These are phyloP conservation scores for Globisporangium rhizosaccharum DNA, from an alignment of 352 stramenopile species.

Conservation along the genomic window DNA sequence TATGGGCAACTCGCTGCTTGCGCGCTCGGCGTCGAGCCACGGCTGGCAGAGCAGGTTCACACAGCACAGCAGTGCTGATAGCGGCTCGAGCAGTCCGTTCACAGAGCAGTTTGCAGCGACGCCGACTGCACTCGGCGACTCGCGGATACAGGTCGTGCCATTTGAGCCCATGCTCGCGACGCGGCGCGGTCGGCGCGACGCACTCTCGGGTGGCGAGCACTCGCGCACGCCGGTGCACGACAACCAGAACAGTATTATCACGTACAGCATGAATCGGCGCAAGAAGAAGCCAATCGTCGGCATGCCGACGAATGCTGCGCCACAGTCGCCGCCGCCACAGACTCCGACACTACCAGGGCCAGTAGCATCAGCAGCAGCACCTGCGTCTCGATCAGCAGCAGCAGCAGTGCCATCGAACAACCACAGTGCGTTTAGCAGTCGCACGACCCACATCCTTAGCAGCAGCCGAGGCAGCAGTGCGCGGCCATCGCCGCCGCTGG, in stretches of 20 bases:
- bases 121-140: conserved; percentile 2
- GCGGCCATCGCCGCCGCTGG: background rate
- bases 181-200: conserved; percentile 33
- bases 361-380: conserved; percentile 24
- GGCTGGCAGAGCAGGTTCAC: conserved; percentile 10
- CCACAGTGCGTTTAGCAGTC: conserved; percentile 1
- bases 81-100: conserved; percentile 1
- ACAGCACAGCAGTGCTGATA: conserved; percentile 16
- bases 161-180: conserved; percentile 15
- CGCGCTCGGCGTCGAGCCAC: conserved; percentile 14
- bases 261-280: conserved; percentile 52
- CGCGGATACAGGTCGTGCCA: conserved; percentile 26
- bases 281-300: conserved; percentile 48
- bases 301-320: conserved; percentile 23
- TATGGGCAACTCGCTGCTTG: conserved; percentile 15
- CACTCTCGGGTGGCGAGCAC: conserved; percentile 31
- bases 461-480: background rate
- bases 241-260: conserved; percentile 46
- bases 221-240: conserved; percentile 13
- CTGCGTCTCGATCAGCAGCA: conserved; percentile 14
- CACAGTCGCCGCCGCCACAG: conserved; percentile 1
- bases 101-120: conserved; percentile 5
- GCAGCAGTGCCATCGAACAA: conserved; percentile 22
- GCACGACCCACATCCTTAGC: conserved; percentile 1
- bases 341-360: conserved; percentile 12